A percentile compares a stretch with the other conserved stretches of the same genome.
Conservation (phyloP, 73 alveolate species). For the Paramecium sonneborni region DNA sequence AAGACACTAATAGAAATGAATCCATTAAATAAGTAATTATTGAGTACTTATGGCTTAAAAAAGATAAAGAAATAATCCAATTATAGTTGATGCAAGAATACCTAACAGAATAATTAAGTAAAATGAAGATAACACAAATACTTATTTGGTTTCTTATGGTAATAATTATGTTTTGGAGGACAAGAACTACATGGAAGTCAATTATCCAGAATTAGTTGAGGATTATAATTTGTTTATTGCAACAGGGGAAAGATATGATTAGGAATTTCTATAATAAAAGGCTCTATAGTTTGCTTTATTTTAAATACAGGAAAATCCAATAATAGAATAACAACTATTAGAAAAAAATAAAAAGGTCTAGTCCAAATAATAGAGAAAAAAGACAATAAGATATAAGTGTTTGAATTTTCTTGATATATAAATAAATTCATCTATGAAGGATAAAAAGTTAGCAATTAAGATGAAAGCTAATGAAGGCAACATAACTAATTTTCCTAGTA, state of each 20-base stretch:
- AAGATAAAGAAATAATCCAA: neutral
- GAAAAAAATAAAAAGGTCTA: neutral
- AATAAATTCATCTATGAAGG: neutral
- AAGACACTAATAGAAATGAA: neutral
- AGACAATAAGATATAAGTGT: neutral
- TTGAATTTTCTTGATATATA: neutral
- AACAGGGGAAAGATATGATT: slow-evolving; percentile 49
- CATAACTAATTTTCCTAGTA: neutral
- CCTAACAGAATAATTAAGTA: neutral
- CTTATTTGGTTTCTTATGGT: neutral
- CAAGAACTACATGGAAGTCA: neutral
- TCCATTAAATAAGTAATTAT: neutral
- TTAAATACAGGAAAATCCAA: neutral
- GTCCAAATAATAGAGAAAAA: neutral
- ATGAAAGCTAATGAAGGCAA: slow-evolving; percentile 13
- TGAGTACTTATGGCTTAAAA: neutral
- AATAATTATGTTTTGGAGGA: neutral
- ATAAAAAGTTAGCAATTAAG: neutral
- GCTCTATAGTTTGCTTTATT: neutral
- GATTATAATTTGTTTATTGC: neutral
- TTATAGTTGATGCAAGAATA: neutral
- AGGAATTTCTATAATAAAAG: neutral
- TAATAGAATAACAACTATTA: neutral
- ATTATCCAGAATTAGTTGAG: slow-evolving; percentile 43
- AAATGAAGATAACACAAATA: neutral